Conservation (phyloP, 2,329 filamentous ascomycete genomes). For the Aspergillus jensenii region DNA sequence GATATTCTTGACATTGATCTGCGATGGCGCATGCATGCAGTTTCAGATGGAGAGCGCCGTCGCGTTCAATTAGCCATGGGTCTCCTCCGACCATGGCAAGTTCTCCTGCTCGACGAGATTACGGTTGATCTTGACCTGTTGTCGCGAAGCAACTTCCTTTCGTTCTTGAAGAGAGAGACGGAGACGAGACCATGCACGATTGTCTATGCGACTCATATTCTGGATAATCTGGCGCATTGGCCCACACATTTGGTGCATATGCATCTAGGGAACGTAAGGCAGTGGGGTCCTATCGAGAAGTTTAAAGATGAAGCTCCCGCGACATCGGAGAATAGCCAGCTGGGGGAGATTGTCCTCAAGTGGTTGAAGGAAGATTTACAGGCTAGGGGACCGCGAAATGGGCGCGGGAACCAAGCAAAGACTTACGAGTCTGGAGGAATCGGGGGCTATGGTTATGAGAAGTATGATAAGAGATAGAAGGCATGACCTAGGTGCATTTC, state of each 20-base stretch:
- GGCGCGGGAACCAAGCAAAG: slow-evolving; percentile 52
- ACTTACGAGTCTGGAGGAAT: slow-evolving; percentile 59
- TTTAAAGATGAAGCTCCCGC: slow-evolving; percentile 61
- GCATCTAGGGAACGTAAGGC: slow-evolving; percentile 83
- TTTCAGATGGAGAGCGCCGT: slow-evolving; percentile 86
- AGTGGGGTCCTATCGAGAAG: slow-evolving; percentile 73
- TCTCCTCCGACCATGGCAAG: slow-evolving; percentile 83
- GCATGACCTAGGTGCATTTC: not conserved
- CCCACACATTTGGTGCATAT: slow-evolving; percentile 95
- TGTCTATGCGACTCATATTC: slow-evolving; percentile 95
- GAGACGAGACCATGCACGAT: slow-evolving; percentile 80
- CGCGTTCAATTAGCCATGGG: slow-evolving; percentile 97
- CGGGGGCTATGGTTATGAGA: slow-evolving; percentile 65
- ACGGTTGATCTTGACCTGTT: slow-evolving; percentile 94
- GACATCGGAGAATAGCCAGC: slow-evolving; percentile 70
- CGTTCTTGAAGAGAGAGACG: slow-evolving; percentile 84
- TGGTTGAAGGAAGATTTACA: slow-evolving; percentile 83
- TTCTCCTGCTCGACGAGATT: slow-evolving; percentile 91
- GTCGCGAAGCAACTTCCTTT: slow-evolving; percentile 78
- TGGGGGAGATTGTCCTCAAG: slow-evolving; percentile 82
- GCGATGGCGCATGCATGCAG: slow-evolving; percentile 91
- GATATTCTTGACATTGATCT: slow-evolving; percentile 88
- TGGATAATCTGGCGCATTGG: slow-evolving; percentile 94
- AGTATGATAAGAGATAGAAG: slow-evolving; percentile 22
- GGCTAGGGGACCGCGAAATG: slow-evolving; percentile 73